These are phyloP conservation scores for Eurotiales sp. DNA, from an alignment of 2,329 filamentous ascomycete species.

Conservation along the genomic window DNA sequence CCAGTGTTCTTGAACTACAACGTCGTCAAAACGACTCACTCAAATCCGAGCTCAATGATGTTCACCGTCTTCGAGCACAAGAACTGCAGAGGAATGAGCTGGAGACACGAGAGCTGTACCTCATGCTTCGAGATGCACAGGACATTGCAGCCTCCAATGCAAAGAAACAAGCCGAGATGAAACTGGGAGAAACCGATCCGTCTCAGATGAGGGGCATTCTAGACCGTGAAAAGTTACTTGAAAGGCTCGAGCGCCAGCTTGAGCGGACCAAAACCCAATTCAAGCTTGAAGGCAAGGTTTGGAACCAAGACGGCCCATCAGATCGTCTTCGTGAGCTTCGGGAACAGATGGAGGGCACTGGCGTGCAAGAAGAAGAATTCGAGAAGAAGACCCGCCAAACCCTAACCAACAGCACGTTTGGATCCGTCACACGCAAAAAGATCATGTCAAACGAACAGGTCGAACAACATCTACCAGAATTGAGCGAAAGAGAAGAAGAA, in stretches of 20 bases:
- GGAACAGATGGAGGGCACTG: slow-evolving; percentile 83
- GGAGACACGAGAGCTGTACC: slow-evolving; percentile 91
- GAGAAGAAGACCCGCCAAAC: slow-evolving; percentile 56
- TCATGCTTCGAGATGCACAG: slow-evolving; percentile 96
- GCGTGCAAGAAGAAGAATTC: slow-evolving; percentile 50
- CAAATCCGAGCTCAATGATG: slow-evolving; percentile 82
- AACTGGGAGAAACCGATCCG: slow-evolving; percentile 62
- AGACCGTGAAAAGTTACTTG: slow-evolving; percentile 88
- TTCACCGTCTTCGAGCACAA: slow-evolving; percentile 80
- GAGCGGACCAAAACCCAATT: slow-evolving; percentile 97
- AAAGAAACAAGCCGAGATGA: slow-evolving; percentile 51
- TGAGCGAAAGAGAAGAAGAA: slow-evolving; percentile 49
- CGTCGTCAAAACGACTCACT: slow-evolving; percentile 78
- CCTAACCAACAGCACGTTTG: slow-evolving; percentile 69
- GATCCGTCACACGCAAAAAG: slow-evolving; percentile 62
- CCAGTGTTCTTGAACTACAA: slow-evolving; percentile 85
- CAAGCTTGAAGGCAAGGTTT: slow-evolving; percentile 90
- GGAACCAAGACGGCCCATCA: slow-evolving; percentile 82
- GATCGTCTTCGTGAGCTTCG: slow-evolving; percentile 87
- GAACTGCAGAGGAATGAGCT: slow-evolving; percentile 93
- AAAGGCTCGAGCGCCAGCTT: slow-evolving; percentile 88
- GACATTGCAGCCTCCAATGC: slow-evolving; percentile 90
- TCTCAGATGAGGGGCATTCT: slow-evolving; percentile 85
- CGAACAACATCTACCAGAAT: slow-evolving; percentile 48
- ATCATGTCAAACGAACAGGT: slow-evolving; percentile 38